phyloP scores from a whole-genome alignment of 2,329 filamentous ascomycete species.

The Pyricularia sp. region DNA sequence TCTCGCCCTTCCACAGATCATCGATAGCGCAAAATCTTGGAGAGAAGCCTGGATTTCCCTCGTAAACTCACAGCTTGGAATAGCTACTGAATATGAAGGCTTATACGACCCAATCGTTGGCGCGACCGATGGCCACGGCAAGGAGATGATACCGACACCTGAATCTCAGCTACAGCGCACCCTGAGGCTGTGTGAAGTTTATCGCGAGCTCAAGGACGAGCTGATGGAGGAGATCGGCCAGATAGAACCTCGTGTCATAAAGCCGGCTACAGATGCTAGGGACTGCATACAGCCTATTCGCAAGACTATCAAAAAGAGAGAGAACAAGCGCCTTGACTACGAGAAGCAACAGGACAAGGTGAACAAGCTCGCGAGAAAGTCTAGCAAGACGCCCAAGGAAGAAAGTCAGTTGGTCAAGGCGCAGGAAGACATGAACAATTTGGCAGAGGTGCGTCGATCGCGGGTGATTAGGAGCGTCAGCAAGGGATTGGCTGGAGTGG shows the following conservation, averaged over 20 bases:
- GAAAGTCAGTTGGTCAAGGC: conserved; percentile 57
- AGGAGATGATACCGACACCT: conserved; percentile 47
- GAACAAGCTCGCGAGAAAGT: conserved; percentile 57
- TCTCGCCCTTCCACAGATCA: conserved; percentile 38
- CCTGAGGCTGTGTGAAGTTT: conserved; percentile 50
- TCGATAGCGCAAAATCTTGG: conserved; percentile 64
- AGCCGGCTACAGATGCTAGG: conserved; percentile 56
- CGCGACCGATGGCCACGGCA: conserved; percentile 42
- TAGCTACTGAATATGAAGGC: conserved; percentile 54
- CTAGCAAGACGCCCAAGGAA: conserved; percentile 58
- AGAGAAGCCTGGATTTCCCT: conserved; percentile 67
- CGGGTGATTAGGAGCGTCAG: neutral
- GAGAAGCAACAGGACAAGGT: conserved; percentile 64
- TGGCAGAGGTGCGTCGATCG: conserved; percentile 42
- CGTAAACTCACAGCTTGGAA: conserved; percentile 52
- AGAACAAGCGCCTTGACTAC: conserved; percentile 70
- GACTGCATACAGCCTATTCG: conserved; percentile 58
- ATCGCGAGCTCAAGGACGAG: conserved; percentile 58
- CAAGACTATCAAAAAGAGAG: conserved; percentile 74
- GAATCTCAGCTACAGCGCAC: conserved; percentile 50
- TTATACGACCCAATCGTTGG: conserved; percentile 68
- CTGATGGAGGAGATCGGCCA: conserved; percentile 56
- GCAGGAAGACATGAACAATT: conserved; percentile 53
- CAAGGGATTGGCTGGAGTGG: neutral
- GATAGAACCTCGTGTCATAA: conserved; percentile 58